A percentile compares a stretch with the other conserved stretches of the same genome.
phyloP scores from a whole-genome alignment of 2,329 filamentous ascomycete species.

The Colletotrichum theobromicola region DNA sequence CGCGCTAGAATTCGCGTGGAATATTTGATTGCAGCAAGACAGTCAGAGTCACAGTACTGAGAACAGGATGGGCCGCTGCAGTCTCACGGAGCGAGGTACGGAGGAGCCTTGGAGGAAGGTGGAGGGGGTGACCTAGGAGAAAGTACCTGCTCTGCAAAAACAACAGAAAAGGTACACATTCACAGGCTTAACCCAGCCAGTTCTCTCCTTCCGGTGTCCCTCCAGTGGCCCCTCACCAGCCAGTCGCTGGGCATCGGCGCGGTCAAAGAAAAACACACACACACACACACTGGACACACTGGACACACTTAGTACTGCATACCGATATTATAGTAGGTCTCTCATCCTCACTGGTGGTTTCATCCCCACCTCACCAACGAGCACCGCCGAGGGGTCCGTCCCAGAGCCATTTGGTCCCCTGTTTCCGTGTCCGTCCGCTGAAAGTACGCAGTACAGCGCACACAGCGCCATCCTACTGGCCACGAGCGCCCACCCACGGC shows the following conservation, averaged over 20 bases:
- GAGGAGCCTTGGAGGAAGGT: neutral
- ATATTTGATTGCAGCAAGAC: conserved; percentile 12
- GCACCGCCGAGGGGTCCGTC: conserved; percentile 5
- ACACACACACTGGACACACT: too few species aligned
- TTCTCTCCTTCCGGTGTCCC: neutral
- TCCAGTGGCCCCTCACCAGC: neutral
- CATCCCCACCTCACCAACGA: conserved; percentile 10
- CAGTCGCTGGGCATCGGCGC: neutral
- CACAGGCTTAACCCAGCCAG: neutral
- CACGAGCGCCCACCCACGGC: neutral
- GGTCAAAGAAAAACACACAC: neutral
- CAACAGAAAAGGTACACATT: neutral
- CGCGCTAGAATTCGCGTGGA: conserved; percentile 23
- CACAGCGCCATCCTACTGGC: neutral
- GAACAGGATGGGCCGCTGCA: neutral
- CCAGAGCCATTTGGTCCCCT: neutral
- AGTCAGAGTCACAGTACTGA: neutral
- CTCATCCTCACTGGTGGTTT: conserved; percentile 3
- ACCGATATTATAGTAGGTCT: too few species aligned
- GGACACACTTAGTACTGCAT: too few species aligned
- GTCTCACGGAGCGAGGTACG: neutral
- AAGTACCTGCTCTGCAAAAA: neutral
- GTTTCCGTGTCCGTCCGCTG: conserved; percentile 5
- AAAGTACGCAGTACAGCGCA: neutral
- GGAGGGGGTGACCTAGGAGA: neutral